phyloP scores from a whole-genome alignment of 1,139 yeast genomes.

The Zygoascus meyerae region DNA sequence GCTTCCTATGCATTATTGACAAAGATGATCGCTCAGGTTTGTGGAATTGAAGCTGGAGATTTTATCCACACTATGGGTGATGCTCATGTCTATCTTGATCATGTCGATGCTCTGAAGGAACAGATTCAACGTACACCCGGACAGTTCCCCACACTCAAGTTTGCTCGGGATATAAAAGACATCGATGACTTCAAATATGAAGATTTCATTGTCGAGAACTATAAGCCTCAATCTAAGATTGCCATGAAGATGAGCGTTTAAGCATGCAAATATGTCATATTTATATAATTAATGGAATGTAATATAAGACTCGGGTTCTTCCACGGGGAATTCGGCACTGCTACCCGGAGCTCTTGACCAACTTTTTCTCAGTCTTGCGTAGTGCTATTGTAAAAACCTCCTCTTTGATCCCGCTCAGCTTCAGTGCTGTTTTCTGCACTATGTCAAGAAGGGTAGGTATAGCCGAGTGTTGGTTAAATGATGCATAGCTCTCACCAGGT shows the following conservation, averaged over 20 bases:
- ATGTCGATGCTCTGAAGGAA: conserved; percentile 78
- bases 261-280: not conserved
- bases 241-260: conserved; percentile 78
- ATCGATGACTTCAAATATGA: conserved; percentile 87
- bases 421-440: conserved; percentile 15
- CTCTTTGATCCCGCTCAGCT: conserved; percentile 13
- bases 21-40: conserved; percentile 91
- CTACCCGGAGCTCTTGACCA: too few species aligned
- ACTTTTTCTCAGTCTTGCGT: too few species aligned
- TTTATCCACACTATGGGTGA: conserved; percentile 95
- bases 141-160: conserved; percentile 68
- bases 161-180: conserved; percentile 57
- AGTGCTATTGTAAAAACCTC: not conserved
- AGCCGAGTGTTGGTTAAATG: not conserved
- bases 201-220: conserved; percentile 74
- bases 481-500: conserved; percentile 4
- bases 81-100: conserved; percentile 90
- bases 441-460: conserved; percentile 13
- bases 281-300: not conserved
- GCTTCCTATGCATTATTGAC: conserved; percentile 93
- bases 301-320: too few species aligned
- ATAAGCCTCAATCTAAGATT: conserved; percentile 75
- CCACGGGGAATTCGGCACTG: not conserved
- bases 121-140: conserved; percentile 74
- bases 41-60: conserved; percentile 92